Evolutionary conservation across 1,284 basidiomycete species (phyloP), one percentile per base, ranked within the genome.

Genomic region (Microbotryum violaceum): DNA sequence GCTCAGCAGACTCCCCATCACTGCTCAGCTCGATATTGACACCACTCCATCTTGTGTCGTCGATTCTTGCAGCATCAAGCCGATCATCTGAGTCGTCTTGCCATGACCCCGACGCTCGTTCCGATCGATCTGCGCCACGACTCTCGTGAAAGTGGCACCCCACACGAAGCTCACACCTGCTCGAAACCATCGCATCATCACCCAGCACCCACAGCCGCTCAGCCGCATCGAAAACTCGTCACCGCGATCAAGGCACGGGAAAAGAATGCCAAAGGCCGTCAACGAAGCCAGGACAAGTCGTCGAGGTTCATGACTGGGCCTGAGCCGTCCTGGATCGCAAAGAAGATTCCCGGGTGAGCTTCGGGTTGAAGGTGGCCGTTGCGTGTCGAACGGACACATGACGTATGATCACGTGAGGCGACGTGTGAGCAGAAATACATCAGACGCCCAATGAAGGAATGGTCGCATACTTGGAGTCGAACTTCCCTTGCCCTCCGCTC

Each of bases 321-420:
- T 1, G 62, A 66, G 44, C 65, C 65, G 45, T 61, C 59, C 42
- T 66, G 65, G 65, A 49, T 65, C 14, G n/a, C n/a, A 25, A 54
- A 49, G 48, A 46, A 25, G 10, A 12, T 6, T 42, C 16, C 37
- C 37, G 14, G 6, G 37, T 6, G 31, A 8, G 31, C 31, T 31
- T 31, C 31, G 25, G 47, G 50, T 45, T 21, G 46, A 33, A 21
- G 21, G 42, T 18, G 52, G 47, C 29, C 23, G 45, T 18, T 4
- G 25, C 5, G 9, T 23, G 25, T 5, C 4, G 16, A 12, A 53
- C n/a, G 16, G 44, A 2, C 20, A 5, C 14, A 8, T 31, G 23
- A 6, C n/a, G 57, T 7, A 31, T 3, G 21, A 42, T 23, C 53
- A 54, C 44, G 53, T 54, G 20, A 25, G 44, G 27, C 20, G 53